Conservation (phyloP, 495 filamentous ascomycete genomes). For the Penicillium nucicola region DNA sequence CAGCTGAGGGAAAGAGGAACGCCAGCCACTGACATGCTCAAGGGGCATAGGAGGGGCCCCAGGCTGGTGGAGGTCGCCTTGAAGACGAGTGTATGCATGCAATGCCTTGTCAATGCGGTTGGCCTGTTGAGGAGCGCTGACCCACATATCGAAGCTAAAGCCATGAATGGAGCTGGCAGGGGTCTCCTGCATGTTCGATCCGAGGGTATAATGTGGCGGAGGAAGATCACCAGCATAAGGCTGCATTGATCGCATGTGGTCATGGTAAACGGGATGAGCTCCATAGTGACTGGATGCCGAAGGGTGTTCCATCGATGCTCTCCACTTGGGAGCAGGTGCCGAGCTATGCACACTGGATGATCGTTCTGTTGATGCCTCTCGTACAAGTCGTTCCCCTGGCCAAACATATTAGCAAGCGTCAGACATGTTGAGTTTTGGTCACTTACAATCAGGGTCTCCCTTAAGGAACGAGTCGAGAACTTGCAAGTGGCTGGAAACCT, state of each 20-base stretch:
- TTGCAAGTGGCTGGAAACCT: slow-evolving; percentile 95
- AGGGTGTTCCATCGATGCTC: slow-evolving; percentile 37
- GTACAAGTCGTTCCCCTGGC: slow-evolving; percentile 43
- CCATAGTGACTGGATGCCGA: slow-evolving; percentile 33
- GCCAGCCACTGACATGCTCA: slow-evolving; percentile 45
- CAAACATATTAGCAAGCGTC: slow-evolving; percentile 10
- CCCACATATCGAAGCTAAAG: slow-evolving; percentile 52
- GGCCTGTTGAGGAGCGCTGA: slow-evolving; percentile 40
- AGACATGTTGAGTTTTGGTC: not conserved
- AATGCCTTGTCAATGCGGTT: slow-evolving; percentile 40
- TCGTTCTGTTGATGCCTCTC: slow-evolving; percentile 38
- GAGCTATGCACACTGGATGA: slow-evolving; percentile 31
- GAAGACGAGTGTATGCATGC: slow-evolving; percentile 50
- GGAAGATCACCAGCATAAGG: slow-evolving; percentile 37
- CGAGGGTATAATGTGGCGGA: slow-evolving; percentile 34
- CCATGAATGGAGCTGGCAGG: slow-evolving; percentile 35
- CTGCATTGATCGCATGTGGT: slow-evolving; percentile 33
- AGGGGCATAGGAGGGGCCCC: slow-evolving; percentile 36
- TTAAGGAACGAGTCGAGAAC: slow-evolving; percentile 83
- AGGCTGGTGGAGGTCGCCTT: slow-evolving; percentile 39
- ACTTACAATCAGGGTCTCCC: slow-evolving; percentile 53
- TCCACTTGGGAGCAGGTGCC: slow-evolving; percentile 35
- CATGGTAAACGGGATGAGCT: slow-evolving; percentile 28
- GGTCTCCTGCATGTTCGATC: slow-evolving; percentile 33
- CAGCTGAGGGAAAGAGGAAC: slow-evolving; percentile 43